Conservation (phyloP, 306 rosid genomes). For the Luffa acutangula region DNA sequence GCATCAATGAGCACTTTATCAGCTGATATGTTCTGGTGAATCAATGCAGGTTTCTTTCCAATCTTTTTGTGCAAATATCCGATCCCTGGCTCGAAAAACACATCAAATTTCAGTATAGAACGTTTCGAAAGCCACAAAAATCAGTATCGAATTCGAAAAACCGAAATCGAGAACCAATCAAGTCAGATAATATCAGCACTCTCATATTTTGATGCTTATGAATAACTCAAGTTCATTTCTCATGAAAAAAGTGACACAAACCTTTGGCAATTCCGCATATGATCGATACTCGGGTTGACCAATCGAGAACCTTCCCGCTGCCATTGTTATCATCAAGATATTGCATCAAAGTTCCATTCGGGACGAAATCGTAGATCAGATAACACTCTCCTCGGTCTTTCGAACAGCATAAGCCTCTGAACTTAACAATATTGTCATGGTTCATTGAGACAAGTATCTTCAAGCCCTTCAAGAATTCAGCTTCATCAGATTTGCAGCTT, state of each 20-base stretch:
- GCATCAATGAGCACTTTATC: conserved; percentile 58
- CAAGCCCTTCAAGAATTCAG: conserved; percentile 70
- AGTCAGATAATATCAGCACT: neutral
- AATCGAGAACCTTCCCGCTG: conserved; percentile 38
- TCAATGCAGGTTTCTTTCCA: conserved; percentile 17
- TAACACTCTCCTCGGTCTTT: conserved; percentile 76
- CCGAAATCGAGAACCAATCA: neutral
- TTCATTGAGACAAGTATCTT: conserved; percentile 51
- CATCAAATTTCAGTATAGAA: neutral
- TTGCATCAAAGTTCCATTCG: conserved; percentile 48
- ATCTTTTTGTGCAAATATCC: conserved; percentile 45
- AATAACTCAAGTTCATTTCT: neutral
- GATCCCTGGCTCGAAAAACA: conserved; percentile 39
- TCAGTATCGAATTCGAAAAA: neutral
- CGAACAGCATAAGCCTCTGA: conserved; percentile 89
- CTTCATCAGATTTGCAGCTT: conserved; percentile 74
- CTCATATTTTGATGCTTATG: neutral
- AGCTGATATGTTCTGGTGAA: conserved; percentile 77
- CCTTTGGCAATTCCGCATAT: conserved; percentile 77
- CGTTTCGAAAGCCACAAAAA: neutral
- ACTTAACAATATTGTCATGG: conserved; percentile 64
- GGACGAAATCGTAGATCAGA: conserved; percentile 54
- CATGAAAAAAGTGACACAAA: conserved; percentile 11
- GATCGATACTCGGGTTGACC: conserved; percentile 75
- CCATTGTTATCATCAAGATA: conserved; percentile 46